phyloP scores from a whole-genome alignment of 257 asterid species.

The Przewalskia tangutica region DNA sequence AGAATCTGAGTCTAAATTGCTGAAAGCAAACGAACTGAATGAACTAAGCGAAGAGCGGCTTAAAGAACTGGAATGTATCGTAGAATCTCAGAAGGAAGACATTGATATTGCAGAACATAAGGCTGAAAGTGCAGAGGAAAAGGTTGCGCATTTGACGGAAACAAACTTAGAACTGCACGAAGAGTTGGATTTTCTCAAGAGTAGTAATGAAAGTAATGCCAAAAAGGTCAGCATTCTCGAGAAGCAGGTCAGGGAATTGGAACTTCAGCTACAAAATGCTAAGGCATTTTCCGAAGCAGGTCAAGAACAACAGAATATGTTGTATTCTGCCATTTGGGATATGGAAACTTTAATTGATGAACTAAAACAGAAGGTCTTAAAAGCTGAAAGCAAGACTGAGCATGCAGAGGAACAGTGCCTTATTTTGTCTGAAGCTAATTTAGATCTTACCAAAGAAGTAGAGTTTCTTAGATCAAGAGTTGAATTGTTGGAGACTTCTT shows the following conservation, averaged over 20 bases:
- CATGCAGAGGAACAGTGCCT: slow-evolving; percentile 49
- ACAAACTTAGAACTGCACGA: slow-evolving; percentile 67
- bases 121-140: slow-evolving; percentile 29
- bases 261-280: slow-evolving; percentile 55
- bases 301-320: slow-evolving; percentile 81
- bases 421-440: slow-evolving; percentile 46
- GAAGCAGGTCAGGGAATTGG: slow-evolving; percentile 57
- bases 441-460: slow-evolving; percentile 51
- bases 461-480: slow-evolving; percentile 34
- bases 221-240: slow-evolving; percentile 56
- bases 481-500: slow-evolving; percentile 39
- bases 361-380: slow-evolving; percentile 61
- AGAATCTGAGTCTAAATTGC: slow-evolving; percentile 21
- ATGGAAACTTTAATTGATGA: slow-evolving; percentile 94
- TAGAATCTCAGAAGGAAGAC: slow-evolving; percentile 33
- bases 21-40: slow-evolving; percentile 15
- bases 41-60: slow-evolving; percentile 22
- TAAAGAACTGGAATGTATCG: slow-evolving; percentile 29
- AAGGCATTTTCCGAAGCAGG: slow-evolving; percentile 73
- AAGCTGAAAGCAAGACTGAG: slow-evolving; percentile 55
- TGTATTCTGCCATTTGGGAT: slow-evolving; percentile 90
- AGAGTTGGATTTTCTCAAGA: slow-evolving; percentile 62
- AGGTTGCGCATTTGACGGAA: slow-evolving; percentile 48
- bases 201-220: slow-evolving; percentile 41
- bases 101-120: slow-evolving; percentile 16